Evolutionary conservation across 805 yeast species (phyloP), one percentile per base, ranked within the genome.

Genomic region (Saturnispora zaruensis): DNA sequence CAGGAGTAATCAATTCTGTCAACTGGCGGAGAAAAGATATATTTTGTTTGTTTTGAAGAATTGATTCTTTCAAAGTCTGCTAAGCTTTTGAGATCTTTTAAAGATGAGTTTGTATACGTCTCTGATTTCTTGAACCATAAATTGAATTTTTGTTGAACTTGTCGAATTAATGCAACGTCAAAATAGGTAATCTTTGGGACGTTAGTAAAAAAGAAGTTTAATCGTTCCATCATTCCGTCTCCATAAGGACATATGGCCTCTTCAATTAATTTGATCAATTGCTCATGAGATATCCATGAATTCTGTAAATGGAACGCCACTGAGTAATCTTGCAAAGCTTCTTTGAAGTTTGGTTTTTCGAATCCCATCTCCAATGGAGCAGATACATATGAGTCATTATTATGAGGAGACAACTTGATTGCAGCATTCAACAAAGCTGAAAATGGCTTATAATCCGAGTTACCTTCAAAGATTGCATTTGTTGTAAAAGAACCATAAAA

Each of bases 181-280:
- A 51, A 37, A 40, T 53, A 53, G 13, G 60, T 45, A 4, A 59
- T 24, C 3, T 13, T 13, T 41, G 56, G 57, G 38, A 62, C 44
- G n/a, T 56, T 16, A 6, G 21, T 21, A 7, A 44, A 52, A 24
- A 60, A 59, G 30, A 51, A 57, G 1, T 43, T 47, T 3, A 62
- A 8, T 30, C 59, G 42, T 43, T 61, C 63, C 18, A 47, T 23
- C 23, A 58, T 36, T 0, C 61, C 62, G 5, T 51, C 52, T 41
- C 51, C 54, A 42, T 55, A 23, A 2, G 56, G 55, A 14, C 25
- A 25, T 4, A 52, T 38, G 4, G 53, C 9, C 5, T 36, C 24
- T 36, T 36, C 40, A n/a, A 36, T 23, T 20, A 36, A 36, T n/a
- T 6, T 26, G 25, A 2, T 46, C 40, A 24, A 56, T 47, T 18